Evolutionary conservation across 495 filamentous ascomycete species (phyloP).

Genomic region (Cryomyces antarcticus): DNA sequence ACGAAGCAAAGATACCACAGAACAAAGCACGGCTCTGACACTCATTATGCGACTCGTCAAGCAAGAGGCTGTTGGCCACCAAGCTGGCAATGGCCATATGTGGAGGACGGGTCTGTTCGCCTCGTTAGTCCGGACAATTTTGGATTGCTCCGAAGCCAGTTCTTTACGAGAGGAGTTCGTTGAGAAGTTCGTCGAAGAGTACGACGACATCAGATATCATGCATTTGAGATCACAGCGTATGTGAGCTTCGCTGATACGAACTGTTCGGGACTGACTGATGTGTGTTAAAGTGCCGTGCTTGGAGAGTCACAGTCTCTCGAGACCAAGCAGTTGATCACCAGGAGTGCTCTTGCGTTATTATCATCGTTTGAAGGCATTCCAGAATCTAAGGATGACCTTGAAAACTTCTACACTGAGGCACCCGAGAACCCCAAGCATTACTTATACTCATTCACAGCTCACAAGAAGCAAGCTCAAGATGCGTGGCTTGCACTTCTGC

Average conservation of each 20-base stretch:
- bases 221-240: slow-evolving; percentile 54
- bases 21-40: slow-evolving; percentile 41
- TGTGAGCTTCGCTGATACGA: not conserved
- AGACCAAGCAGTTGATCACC: slow-evolving; percentile 1
- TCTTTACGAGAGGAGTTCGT: slow-evolving; percentile 47
- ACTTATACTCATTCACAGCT: slow-evolving; percentile 30
- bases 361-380: slow-evolving; percentile 40
- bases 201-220: slow-evolving; percentile 70
- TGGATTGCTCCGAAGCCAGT: slow-evolving; percentile 34
- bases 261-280: too few relatives aligned
- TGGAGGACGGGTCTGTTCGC: slow-evolving; percentile 45
- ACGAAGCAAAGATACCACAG: slow-evolving; percentile 5
- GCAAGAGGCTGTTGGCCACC: slow-evolving; percentile 44
- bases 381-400: slow-evolving; percentile 39
- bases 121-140: slow-evolving; percentile 37
- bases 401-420: slow-evolving; percentile 30
- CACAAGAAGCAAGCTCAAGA: slow-evolving; percentile 55
- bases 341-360: slow-evolving; percentile 26
- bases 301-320: not conserved
- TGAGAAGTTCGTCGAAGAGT: slow-evolving; percentile 53
- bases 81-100: slow-evolving; percentile 34
- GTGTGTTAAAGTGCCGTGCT: too few relatives aligned
- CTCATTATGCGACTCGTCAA: slow-evolving; percentile 70
- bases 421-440: slow-evolving; percentile 27
- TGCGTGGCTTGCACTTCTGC: slow-evolving; percentile 64